Percentiles rank a stretch among this genome's conserved stretches.
phyloP scores from a whole-genome alignment of 495 filamentous ascomycete genomes.

The Penicillium coprophilum region DNA sequence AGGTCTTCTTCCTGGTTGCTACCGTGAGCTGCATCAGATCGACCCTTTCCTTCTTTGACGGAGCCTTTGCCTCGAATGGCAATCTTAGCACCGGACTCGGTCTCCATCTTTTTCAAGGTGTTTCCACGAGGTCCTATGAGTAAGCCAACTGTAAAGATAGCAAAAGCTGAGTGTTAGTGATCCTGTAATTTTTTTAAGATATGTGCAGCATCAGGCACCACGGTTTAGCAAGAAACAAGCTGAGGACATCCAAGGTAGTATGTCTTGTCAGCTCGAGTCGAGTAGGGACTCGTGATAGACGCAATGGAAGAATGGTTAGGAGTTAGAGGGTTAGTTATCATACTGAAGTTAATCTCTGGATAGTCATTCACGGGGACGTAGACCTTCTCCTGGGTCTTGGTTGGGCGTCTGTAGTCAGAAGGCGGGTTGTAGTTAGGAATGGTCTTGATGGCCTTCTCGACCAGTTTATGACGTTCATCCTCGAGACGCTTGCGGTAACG shows the following conservation, averaged over 20 bases:
- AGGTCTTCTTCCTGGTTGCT: slow-evolving; percentile 99
- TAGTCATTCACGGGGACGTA: slow-evolving; percentile 99
- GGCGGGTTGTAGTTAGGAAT: slow-evolving; percentile 98
- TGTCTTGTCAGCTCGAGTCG: slow-evolving; percentile 47
- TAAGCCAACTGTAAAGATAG: slow-evolving; percentile 94
- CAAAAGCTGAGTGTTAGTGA: slow-evolving; percentile 83
- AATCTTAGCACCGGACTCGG: slow-evolving; percentile 95
- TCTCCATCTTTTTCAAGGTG: slow-evolving; percentile 98
- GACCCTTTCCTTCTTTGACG: slow-evolving; percentile 98
- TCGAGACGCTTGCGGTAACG: slow-evolving; percentile 96
- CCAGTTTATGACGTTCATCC: slow-evolving; percentile 95
- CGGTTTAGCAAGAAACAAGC: slow-evolving; percentile 60
- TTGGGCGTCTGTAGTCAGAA: slow-evolving; percentile 93
- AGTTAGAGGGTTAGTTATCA: slow-evolving; percentile 99
- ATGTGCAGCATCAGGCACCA: slow-evolving; percentile 44
- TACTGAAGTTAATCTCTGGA: slow-evolving; percentile 99
- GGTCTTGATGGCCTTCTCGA: slow-evolving; percentile 97
- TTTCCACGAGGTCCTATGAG: slow-evolving; percentile 99
- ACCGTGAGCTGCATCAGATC: slow-evolving; percentile 96
- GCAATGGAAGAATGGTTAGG: slow-evolving; percentile 59
- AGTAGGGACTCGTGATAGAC: slow-evolving; percentile 50
- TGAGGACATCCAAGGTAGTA: slow-evolving; percentile 37
- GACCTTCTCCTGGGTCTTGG: slow-evolving; percentile 99
- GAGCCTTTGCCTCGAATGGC: slow-evolving; percentile 99
- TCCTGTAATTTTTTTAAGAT: slow-evolving; percentile 46